These are phyloP conservation scores for Maudiozyma pseudohumilis DNA, from an alignment of 805 yeast genomes.

Conservation along the genomic window DNA sequence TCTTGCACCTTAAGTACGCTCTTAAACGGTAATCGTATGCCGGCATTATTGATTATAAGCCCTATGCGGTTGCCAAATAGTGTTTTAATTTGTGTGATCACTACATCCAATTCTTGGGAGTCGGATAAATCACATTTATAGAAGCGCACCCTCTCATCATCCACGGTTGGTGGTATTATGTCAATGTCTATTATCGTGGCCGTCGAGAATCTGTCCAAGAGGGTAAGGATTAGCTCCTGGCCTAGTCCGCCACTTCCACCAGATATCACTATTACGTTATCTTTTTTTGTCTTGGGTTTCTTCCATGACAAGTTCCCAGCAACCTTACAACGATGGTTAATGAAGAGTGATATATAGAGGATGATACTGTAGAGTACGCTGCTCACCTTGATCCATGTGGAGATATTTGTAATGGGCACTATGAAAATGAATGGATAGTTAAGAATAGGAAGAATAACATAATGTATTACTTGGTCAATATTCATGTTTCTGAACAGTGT, in stretches of 20 bases:
- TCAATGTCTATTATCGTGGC: conserved; percentile 25
- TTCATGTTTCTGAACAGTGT: too few relatives aligned
- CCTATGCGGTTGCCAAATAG: conserved; percentile 45
- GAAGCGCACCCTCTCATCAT: conserved; percentile 32
- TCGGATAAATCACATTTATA: conserved; percentile 60
- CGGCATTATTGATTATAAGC: conserved; percentile 77
- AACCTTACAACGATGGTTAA: conserved; percentile 7
- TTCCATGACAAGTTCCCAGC: conserved; percentile 8
- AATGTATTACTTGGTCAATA: conserved; percentile 14
- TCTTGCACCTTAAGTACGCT: conserved; percentile 35
- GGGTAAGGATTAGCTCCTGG: conserved; percentile 13
- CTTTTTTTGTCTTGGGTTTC: conserved; percentile 1
- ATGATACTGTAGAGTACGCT: conserved; percentile 7
- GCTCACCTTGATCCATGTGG: background rate
- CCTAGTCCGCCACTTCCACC: conserved; percentile 36
- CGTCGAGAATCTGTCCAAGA: conserved; percentile 14
- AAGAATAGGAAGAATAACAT: conserved; percentile 13
- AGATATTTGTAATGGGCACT: conserved; percentile 3
- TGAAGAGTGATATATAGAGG: conserved; percentile 3
- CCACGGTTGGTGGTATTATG: conserved; percentile 1
- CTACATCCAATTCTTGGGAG: conserved; percentile 29
- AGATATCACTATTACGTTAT: conserved; percentile 19
- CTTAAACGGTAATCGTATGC: conserved; percentile 46
- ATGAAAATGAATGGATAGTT: conserved; percentile 13
- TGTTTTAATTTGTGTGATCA: conserved; percentile 29